A percentile compares a stretch with the other conserved stretches of the same genome.
Evolutionary conservation across 1,284 basidiomycete species (phyloP).

Genomic region (Ustilago trichophora): DNA sequence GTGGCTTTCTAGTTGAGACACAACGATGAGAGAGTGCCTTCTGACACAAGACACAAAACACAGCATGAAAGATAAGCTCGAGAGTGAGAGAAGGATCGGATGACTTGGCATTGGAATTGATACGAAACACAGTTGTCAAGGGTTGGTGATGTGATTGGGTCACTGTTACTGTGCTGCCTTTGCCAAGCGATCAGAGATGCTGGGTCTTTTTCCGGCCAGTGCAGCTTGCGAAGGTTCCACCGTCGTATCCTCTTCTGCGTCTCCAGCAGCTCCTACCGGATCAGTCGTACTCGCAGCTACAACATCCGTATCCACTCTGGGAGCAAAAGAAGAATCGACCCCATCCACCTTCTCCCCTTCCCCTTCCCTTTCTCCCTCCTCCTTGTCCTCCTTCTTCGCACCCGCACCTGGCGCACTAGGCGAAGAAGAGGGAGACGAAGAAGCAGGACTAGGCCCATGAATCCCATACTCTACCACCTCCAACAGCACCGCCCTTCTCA

Average conservation of each 20-base stretch:
- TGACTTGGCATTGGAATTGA: no score
- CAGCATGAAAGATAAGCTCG: no score
- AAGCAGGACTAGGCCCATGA: constrained; percentile 17
- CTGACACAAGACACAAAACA: no score
- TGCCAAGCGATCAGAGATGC: constrained; percentile 26
- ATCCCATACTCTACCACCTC: constrained; percentile 61
- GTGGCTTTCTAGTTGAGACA: no score
- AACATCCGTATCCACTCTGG: constrained; percentile 15
- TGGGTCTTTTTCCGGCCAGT: no score
- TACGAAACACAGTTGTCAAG: no score
- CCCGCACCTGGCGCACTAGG: no score
- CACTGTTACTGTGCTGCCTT: constrained; percentile 29
- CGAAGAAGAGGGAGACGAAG: background rate
- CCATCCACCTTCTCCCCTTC: constrained; percentile 14
- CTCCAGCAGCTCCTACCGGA: background rate
- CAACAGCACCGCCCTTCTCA: constrained; percentile 66
- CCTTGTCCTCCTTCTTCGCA: background rate
- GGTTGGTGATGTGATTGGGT: no score
- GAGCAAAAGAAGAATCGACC: background rate
- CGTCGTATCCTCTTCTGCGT: background rate
- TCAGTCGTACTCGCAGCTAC: constrained; percentile 8
- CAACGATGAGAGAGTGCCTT: no score
- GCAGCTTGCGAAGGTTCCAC: no score
- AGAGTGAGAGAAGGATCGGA: no score
- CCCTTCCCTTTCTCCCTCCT: background rate